phyloP scores from a whole-genome alignment of 2,329 filamentous ascomycete genomes.

The Cercospora canescens region DNA sequence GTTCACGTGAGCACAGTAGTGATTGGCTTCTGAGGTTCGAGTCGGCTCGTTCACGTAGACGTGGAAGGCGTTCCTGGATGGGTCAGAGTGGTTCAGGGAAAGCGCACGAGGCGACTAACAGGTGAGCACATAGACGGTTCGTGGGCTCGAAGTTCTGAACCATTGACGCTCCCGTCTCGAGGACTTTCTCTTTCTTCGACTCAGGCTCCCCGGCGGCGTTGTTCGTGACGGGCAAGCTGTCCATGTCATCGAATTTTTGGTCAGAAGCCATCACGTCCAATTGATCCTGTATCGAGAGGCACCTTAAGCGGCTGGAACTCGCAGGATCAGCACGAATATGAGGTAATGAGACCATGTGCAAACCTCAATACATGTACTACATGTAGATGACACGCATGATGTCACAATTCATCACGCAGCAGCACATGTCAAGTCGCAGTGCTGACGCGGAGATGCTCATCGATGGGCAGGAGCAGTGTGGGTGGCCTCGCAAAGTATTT shows the following conservation, averaged over 20 bases:
- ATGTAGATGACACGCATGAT: neutral
- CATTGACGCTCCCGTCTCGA: conserved; percentile 62
- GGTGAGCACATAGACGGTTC: conserved; percentile 73
- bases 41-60: conserved; percentile 72
- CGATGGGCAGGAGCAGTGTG: too few relatives aligned
- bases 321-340: neutral
- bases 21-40: conserved; percentile 72
- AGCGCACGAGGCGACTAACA: conserved; percentile 39
- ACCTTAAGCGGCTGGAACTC: neutral
- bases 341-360: neutral
- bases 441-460: too few relatives aligned
- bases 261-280: neutral
- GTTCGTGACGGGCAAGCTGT: conserved; percentile 41
- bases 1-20: conserved; percentile 79
- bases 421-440: too few relatives aligned
- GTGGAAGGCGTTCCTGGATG: conserved; percentile 70
- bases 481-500: neutral
- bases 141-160: conserved; percentile 69
- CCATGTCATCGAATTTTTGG: conserved; percentile 19
- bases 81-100: neutral
- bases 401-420: conserved; percentile 5
- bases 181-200: conserved; percentile 56
- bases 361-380: neutral
- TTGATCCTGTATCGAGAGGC: neutral
- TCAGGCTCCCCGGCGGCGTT: conserved; percentile 52